These are phyloP conservation scores for Diaporthe helianthi DNA, from an alignment of 2,329 filamentous ascomycete species.

Conservation along the genomic window DNA sequence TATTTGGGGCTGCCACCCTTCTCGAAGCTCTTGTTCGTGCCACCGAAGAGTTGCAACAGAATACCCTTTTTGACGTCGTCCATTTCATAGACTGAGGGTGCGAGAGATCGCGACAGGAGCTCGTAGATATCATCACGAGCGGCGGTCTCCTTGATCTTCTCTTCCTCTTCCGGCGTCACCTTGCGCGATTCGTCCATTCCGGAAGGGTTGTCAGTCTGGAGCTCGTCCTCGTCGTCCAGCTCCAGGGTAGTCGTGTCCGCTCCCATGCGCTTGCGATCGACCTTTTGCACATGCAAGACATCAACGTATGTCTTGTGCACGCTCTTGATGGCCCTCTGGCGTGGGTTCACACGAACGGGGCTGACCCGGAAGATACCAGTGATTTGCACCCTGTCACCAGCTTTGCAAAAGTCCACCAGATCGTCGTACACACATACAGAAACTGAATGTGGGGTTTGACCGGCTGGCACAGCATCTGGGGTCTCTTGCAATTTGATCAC, in stretches of 20 bases:
- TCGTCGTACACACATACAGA: conserved; percentile 97
- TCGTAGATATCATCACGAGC: conserved; percentile 90
- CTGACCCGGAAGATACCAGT: conserved; percentile 97
- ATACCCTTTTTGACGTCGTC: conserved; percentile 99
- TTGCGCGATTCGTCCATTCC: conserved; percentile 86
- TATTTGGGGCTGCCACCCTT: conserved; percentile 96
- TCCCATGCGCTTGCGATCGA: conserved; percentile 93
- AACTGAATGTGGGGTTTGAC: conserved; percentile 96
- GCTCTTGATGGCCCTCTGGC: conserved; percentile 90
- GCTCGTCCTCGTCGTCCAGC: conserved; percentile 75
- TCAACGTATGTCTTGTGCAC: conserved; percentile 99
- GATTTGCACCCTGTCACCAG: conserved; percentile 92
- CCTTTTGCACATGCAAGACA: conserved; percentile 93
- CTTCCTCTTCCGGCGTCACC: conserved; percentile 84
- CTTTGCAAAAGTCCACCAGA: conserved; percentile 96
- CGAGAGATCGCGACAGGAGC: conserved; percentile 85
- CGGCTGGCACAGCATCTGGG: conserved; percentile 90
- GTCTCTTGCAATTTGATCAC: conserved; percentile 99
- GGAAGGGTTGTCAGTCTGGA: conserved; percentile 60
- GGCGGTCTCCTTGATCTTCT: conserved; percentile 83
- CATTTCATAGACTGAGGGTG: conserved; percentile 96
- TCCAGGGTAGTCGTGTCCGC: conserved; percentile 89
- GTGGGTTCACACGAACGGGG: conserved; percentile 90
- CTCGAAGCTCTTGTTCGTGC: conserved; percentile 96
- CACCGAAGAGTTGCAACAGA: conserved; percentile 92